Conservation (phyloP, 345 rosid species). For the Gossypium australe region DNA sequence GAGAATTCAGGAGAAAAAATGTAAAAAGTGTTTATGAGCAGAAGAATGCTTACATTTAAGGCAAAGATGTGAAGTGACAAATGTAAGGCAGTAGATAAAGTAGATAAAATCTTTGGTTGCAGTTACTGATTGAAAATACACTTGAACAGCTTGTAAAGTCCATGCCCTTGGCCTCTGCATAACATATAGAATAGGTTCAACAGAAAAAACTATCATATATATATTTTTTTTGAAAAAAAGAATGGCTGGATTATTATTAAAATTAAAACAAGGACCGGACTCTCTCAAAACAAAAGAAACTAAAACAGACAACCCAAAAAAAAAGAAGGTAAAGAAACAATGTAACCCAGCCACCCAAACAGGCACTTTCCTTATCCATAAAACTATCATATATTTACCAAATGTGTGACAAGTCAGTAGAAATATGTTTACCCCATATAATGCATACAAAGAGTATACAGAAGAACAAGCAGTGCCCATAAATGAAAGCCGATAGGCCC, state of each 20-base stretch:
- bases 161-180: conserved; percentile 78
- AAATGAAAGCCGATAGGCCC: conserved; percentile 85
- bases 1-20: not conserved
- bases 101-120: conserved; percentile 86
- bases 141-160: conserved; percentile 88
- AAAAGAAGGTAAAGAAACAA: no score
- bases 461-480: conserved; percentile 92
- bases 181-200: conserved; percentile 16
- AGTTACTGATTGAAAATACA: conserved; percentile 69
- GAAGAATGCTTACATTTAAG: conserved; percentile 65
- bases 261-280: no score
- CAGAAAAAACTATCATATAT: conserved; percentile 3
- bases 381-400: conserved; percentile 6
- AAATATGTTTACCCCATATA: conserved; percentile 65
- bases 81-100: conserved; percentile 81
- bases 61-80: conserved; percentile 81
- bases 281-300: no score
- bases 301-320: no score
- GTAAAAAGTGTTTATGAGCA: not conserved
- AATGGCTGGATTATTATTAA: no score
- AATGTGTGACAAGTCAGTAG: conserved; percentile 10
- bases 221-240: no score
- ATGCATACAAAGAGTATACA: conserved; percentile 73
- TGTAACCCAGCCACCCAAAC: no score
- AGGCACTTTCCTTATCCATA: no score